These are phyloP conservation scores for Metschnikowia vanudenii DNA, from an alignment of 805 yeast genomes.

Conservation along the genomic window DNA sequence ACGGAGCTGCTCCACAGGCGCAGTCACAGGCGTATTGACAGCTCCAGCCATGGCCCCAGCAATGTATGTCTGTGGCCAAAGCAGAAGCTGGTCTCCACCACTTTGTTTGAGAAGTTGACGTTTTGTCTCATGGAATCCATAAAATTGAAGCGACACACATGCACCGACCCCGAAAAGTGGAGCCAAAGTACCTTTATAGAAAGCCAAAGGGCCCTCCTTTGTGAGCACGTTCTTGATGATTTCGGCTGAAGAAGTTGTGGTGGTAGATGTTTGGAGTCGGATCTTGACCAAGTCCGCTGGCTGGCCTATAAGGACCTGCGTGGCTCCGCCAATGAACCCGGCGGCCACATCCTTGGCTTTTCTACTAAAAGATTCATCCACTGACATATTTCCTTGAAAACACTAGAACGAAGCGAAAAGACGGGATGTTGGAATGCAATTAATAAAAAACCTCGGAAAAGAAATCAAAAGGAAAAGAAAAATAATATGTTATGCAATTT, in stretches of 20 bases:
- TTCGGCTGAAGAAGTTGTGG: constrained; percentile 29
- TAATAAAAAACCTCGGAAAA: neutral
- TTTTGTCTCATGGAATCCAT: constrained; percentile 68
- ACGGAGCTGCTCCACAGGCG: constrained; percentile 67
- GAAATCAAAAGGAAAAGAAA: neutral
- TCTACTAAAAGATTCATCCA: constrained; percentile 37
- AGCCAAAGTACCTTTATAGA: constrained; percentile 45
- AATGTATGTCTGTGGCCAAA: constrained; percentile 56
- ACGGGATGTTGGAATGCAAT: too few species aligned
- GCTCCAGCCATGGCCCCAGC: constrained; percentile 68
- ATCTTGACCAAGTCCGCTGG: constrained; percentile 47
- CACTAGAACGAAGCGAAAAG: too few species aligned
- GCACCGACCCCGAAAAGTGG: constrained; percentile 48
- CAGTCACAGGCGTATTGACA: constrained; percentile 60
- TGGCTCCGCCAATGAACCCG: constrained; percentile 47
- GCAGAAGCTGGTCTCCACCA: constrained; percentile 36
- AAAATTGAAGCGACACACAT: constrained; percentile 68
- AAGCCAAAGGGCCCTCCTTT: constrained; percentile 43
- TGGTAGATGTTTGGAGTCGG: constrained; percentile 39
- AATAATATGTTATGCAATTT: too few species aligned
- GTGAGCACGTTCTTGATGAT: constrained; percentile 36
- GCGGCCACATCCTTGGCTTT: constrained; percentile 44
- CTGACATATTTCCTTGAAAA: constrained; percentile 12
- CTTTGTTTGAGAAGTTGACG: constrained; percentile 46
- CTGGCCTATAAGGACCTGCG: constrained; percentile 47